Evolutionary conservation across 2,329 filamentous ascomycete species (phyloP).

Genomic region (Emmonsia crescens): DNA sequence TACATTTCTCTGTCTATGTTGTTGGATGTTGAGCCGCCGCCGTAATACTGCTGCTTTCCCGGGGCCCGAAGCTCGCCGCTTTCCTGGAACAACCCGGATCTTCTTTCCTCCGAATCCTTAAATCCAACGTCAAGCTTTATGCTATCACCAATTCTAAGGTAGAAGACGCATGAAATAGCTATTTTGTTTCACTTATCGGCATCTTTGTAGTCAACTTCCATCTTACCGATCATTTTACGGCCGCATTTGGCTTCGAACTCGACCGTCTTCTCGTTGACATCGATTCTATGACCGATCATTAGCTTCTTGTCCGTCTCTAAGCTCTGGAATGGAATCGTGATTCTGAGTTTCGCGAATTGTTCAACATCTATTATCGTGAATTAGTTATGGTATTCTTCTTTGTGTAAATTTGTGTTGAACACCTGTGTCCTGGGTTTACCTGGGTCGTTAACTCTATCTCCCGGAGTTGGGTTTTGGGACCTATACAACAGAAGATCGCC

Average conservation of each 20-base stretch:
- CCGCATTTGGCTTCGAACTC: background rate
- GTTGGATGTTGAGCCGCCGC: background rate
- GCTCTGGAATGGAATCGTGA: background rate
- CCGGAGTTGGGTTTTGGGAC: slow-evolving; percentile 1
- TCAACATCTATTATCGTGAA: background rate
- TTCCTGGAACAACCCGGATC: background rate
- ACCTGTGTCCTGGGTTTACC: background rate
- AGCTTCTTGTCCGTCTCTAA: background rate
- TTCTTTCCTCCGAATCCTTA: background rate
- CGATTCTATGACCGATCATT: background rate
- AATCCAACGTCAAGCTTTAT: background rate
- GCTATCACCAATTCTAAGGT: background rate
- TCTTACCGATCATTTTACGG: background rate
- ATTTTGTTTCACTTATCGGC: background rate
- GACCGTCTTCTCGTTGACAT: background rate
- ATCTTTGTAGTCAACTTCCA: background rate
- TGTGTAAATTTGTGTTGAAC: background rate
- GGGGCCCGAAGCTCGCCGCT: background rate
- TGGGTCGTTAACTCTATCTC: background rate
- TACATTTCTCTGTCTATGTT: background rate
- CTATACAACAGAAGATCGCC: slow-evolving; percentile 5
- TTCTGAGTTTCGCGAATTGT: background rate
- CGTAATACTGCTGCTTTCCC: background rate
- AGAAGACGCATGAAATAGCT: background rate
- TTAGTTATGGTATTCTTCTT: background rate